phyloP scores from a whole-genome alignment of 2,329 filamentous ascomycete genomes.

The Alternaria sp. region DNA sequence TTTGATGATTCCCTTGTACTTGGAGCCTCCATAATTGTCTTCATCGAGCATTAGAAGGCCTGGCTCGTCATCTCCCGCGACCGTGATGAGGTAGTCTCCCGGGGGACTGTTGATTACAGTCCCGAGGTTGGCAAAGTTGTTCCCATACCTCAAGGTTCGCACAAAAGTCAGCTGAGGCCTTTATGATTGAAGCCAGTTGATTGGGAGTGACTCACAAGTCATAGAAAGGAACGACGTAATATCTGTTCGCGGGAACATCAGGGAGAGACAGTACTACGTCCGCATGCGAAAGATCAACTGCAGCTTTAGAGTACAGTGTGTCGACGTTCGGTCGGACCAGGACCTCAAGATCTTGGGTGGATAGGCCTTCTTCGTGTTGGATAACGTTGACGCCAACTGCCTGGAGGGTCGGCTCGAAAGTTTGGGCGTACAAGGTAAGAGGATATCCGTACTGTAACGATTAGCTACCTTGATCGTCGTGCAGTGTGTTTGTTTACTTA shows the following conservation, averaged over 20 bases:
- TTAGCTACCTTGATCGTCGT: background rate
- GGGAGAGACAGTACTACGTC: background rate
- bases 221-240: background rate
- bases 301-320: background rate
- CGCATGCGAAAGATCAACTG: background rate
- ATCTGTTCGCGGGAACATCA: background rate
- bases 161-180: background rate
- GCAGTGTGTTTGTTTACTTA: background rate
- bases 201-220: background rate
- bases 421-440: background rate
- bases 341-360: background rate
- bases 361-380: background rate
- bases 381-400: background rate
- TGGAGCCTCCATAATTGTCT: background rate
- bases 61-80: background rate
- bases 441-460: background rate
- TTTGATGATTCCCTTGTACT: background rate
- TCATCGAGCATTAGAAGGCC: background rate
- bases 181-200: background rate
- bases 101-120: background rate
- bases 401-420: background rate
- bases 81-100: background rate
- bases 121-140: background rate
- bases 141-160: background rate
- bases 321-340: background rate